phyloP scores from a whole-genome alignment of 1,284 basidiomycete genomes.

The Xerocomus nothofagi region DNA sequence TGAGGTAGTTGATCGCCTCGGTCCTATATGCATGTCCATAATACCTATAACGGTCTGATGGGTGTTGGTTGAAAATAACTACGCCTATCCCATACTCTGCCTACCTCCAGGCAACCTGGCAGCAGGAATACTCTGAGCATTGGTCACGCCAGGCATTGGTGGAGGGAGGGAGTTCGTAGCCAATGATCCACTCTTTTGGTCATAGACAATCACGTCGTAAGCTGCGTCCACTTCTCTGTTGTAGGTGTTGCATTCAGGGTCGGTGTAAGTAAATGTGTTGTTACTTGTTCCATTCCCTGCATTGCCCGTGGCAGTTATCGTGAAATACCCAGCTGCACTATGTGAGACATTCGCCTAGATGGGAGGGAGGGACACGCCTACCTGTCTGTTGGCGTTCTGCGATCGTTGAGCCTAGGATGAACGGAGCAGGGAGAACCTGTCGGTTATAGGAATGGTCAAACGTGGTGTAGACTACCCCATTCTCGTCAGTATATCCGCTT shows the following conservation, averaged over 20 bases:
- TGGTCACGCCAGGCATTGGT: background rate
- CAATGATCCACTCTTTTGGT: constrained; percentile 58
- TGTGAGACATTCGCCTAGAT: background rate
- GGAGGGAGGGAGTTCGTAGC: constrained; percentile 28
- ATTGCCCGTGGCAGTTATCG: constrained; percentile 40
- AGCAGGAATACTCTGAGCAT: constrained; percentile 16
- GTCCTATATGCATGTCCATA: constrained; percentile 12
- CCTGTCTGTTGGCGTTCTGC: constrained; percentile 57
- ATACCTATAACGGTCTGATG: constrained; percentile 9
- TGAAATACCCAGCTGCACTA: constrained; percentile 54
- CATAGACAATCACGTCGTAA: constrained; percentile 59
- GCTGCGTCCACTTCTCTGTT: constrained; percentile 58
- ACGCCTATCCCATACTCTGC: constrained; percentile 4
- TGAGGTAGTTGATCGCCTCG: background rate
- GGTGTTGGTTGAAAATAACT: background rate
- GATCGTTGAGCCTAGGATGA: constrained; percentile 58
- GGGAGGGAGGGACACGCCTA: constrained; percentile 28
- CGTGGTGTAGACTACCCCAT: constrained; percentile 43
- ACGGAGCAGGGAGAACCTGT: constrained; percentile 54
- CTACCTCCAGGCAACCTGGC: constrained; percentile 47
- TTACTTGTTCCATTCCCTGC: constrained; percentile 65
- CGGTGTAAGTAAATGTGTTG: constrained; percentile 65
- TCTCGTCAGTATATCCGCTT: constrained; percentile 1
- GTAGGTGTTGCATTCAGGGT: constrained; percentile 63
- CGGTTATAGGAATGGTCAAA: constrained; percentile 73